Evolutionary conservation across 768 basidiomycete species (phyloP).

Genomic region (Lyophyllum shimeji): DNA sequence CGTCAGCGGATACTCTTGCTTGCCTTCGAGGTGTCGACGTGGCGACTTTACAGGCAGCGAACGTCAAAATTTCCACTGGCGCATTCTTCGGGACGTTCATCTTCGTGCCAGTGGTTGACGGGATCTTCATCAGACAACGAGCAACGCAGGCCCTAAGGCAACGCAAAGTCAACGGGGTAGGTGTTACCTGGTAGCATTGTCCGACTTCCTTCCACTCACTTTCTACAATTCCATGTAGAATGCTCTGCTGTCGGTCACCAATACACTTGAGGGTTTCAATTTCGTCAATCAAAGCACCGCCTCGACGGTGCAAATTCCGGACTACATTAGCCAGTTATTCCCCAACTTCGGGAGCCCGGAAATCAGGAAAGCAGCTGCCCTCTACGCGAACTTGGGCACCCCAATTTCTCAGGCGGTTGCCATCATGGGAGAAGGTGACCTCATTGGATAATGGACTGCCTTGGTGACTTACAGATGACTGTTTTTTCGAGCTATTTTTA

Average conservation of each 20-base stretch:
- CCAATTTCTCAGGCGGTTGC: conserved; percentile 31
- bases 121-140: conserved; percentile 40
- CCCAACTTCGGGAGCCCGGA: conserved; percentile 32
- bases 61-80: conserved; percentile 26
- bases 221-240: conserved; percentile 20
- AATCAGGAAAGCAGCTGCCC: conserved; percentile 18
- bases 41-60: conserved; percentile 30
- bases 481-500: conserved; percentile 37
- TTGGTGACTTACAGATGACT: background rate
- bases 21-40: conserved; percentile 39
- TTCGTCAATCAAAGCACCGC: conserved; percentile 36
- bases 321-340: conserved; percentile 38
- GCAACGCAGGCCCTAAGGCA: conserved; percentile 36
- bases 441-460: background rate
- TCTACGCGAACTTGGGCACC: conserved; percentile 32
- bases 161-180: conserved; percentile 43
- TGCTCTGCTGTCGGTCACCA: conserved; percentile 36
- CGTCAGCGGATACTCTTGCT: conserved; percentile 29
- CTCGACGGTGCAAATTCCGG: conserved; percentile 20
- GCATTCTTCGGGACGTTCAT: conserved; percentile 39
- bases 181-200: conserved; percentile 6
- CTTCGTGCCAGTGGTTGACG: conserved; percentile 49
- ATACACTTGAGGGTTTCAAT: conserved; percentile 33
- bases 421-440: conserved; percentile 41
- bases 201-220: background rate